Evolutionary conservation across 2,329 filamentous ascomycete genomes (phyloP).

Genomic region (Fusarium sp.): DNA sequence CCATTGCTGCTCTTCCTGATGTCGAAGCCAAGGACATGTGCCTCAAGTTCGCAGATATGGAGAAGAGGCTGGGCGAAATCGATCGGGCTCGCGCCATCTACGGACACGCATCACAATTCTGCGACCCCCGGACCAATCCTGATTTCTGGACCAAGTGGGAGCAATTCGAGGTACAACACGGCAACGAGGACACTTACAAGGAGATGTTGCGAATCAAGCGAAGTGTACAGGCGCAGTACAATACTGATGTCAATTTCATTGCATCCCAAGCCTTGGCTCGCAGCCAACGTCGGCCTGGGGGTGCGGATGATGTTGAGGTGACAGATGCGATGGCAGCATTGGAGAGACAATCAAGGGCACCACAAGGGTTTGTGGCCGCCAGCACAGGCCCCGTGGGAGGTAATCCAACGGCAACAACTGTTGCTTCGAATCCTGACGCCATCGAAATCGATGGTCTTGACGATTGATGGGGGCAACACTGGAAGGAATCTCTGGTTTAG

Average conservation of each 20-base stretch:
- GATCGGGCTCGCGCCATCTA: constrained; percentile 96
- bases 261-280: constrained; percentile 93
- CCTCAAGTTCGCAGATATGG: constrained; percentile 98
- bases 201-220: constrained; percentile 99
- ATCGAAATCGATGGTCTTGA: constrained; percentile 85
- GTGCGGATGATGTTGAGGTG: constrained; percentile 63
- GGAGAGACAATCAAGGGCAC: constrained; percentile 89
- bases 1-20: constrained; percentile 94
- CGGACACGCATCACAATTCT: constrained; percentile 96
- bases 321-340: constrained; percentile 91
- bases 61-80: constrained; percentile 90
- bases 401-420: constrained; percentile 55
- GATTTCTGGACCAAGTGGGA: constrained; percentile 98
- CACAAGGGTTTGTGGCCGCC: constrained; percentile 91
- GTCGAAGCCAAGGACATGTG: constrained; percentile 97
- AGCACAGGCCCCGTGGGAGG: constrained; percentile 78
- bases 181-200: constrained; percentile 99
- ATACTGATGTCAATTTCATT: constrained; percentile 99
- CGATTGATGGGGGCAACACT: constrained; percentile 60
- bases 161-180: constrained; percentile 95
- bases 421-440: constrained; percentile 83
- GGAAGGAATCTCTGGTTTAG: constrained; percentile 29
- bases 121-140: constrained; percentile 90
- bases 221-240: constrained; percentile 97
- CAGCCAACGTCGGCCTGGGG: constrained; percentile 74